phyloP scores from a whole-genome alignment of 108 stramenopile genomes.

The Cylindrotheca closterium region DNA sequence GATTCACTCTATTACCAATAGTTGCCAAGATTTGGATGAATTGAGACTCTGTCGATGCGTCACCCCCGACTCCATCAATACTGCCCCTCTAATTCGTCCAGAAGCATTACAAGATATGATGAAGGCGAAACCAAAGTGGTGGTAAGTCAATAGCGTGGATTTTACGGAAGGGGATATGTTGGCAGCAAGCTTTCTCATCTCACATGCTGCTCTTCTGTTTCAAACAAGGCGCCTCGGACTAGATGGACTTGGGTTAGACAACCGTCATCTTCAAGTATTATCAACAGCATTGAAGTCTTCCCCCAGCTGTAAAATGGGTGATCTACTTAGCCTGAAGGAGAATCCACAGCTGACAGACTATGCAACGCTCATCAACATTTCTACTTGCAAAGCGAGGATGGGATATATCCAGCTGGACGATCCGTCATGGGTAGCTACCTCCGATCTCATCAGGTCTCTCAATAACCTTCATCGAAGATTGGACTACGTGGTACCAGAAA shows the following conservation, averaged over 20 bases:
- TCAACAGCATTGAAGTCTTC: neutral
- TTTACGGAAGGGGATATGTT: too few species aligned
- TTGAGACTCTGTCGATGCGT: neutral
- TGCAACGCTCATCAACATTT: slow-evolving; percentile 5
- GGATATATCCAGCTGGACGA: slow-evolving; percentile 20
- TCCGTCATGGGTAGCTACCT: slow-evolving; percentile 18
- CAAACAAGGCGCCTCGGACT: neutral
- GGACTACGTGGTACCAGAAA: slow-evolving; percentile 1
- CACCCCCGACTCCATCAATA: neutral
- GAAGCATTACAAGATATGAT: slow-evolving; percentile 7
- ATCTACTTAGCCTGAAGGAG: slow-evolving; percentile 7
- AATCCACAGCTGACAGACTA: slow-evolving; percentile 7
- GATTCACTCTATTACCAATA: neutral
- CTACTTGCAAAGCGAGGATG: slow-evolving; percentile 7
- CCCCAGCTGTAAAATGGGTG: slow-evolving; percentile 13
- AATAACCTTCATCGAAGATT: slow-evolving; percentile 25
- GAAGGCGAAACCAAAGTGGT: slow-evolving; percentile 14
- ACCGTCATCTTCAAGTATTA: slow-evolving; percentile 10
- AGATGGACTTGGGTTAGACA: slow-evolving; percentile 14
- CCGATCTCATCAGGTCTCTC: slow-evolving; percentile 16
- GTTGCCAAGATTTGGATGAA: neutral
- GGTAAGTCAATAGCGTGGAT: slow-evolving; percentile 10
- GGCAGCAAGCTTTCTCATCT: neutral
- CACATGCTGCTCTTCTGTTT: neutral
- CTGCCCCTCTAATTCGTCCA: slow-evolving; percentile 1